Conservation (phyloP, 768 basidiomycete genomes). For the Pleurotus giganteus region DNA sequence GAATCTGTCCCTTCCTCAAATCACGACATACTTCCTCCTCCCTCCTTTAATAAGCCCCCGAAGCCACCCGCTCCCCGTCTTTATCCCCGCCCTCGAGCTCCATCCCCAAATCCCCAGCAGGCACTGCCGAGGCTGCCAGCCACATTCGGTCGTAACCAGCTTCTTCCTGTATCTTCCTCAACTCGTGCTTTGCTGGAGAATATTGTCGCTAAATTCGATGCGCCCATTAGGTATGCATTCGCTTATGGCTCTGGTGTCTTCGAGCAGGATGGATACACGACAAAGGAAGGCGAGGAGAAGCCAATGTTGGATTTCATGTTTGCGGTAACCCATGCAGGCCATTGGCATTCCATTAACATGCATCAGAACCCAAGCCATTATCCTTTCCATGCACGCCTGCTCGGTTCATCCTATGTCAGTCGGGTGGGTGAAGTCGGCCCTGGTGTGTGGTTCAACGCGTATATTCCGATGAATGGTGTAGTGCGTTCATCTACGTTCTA, state of each 20-base stretch:
- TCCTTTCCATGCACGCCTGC: conserved; percentile 77
- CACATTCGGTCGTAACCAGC: conserved; percentile 78
- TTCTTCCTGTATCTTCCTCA: conserved; percentile 74
- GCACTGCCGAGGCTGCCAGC: conserved; percentile 59
- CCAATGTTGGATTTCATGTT: conserved; percentile 98
- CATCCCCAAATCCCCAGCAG: conserved; percentile 30
- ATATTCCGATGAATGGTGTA: conserved; percentile 78
- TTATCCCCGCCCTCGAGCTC: conserved; percentile 47
- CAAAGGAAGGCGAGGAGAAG: conserved; percentile 27
- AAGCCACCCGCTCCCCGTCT: conserved; percentile 32
- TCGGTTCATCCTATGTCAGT: conserved; percentile 84
- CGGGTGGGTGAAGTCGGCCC: conserved; percentile 73
- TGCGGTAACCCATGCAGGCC: conserved; percentile 87
- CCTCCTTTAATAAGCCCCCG: conserved; percentile 16
- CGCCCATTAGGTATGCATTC: conserved; percentile 94
- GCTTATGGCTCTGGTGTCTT: conserved; percentile 98
- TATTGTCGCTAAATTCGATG: conserved; percentile 78
- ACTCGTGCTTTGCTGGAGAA: conserved; percentile 78
- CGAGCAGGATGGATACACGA: conserved; percentile 78
- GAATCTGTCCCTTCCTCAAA: conserved; percentile 35
- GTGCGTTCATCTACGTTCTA: conserved; percentile 46
- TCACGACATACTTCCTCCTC: conserved; percentile 35
- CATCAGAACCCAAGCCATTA: conserved; percentile 90
- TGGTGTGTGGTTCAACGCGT: conserved; percentile 96
- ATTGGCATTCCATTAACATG: conserved; percentile 97